Conservation (phyloP, 176 grass and related monocot genomes). For the Eragrostis nindensis region DNA sequence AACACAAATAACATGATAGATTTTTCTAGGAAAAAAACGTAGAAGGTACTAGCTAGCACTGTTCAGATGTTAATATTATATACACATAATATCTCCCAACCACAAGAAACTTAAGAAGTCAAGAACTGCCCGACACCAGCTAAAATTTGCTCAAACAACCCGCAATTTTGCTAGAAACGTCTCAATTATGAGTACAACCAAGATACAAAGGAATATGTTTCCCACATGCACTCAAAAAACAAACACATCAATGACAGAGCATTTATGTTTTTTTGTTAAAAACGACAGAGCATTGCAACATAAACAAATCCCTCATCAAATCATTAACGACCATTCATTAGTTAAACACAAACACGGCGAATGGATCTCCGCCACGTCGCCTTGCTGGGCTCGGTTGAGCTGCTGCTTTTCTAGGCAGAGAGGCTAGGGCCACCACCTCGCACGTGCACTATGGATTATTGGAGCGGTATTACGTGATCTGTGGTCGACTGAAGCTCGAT, state of each 20-base stretch:
- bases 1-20: no score
- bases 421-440: constrained; percentile 24
- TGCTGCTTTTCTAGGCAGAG: not conserved
- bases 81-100: not conserved
- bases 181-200: constrained; percentile 50
- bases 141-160: constrained; percentile 17
- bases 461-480: not conserved
- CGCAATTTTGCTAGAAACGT: constrained; percentile 2
- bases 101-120: not conserved
- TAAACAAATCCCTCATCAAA: no score
- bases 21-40: not conserved
- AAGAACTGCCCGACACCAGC: constrained; percentile 1
- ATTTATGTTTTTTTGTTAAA: not conserved
- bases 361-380: constrained; percentile 1
- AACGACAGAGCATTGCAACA: constrained; percentile 8
- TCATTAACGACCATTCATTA: constrained; percentile 7
- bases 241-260: not conserved
- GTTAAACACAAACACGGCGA: not conserved
- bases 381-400: not conserved
- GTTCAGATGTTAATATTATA: not conserved
- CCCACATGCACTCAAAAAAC: constrained; percentile 40
- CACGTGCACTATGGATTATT: constrained; percentile 43
- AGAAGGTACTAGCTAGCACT: not conserved
- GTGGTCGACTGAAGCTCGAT: not conserved
- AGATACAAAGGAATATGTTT: constrained; percentile 41